Evolutionary conservation across 1,139 yeast genomes (phyloP).

Genomic region (Arxiozyma slooffiae): DNA sequence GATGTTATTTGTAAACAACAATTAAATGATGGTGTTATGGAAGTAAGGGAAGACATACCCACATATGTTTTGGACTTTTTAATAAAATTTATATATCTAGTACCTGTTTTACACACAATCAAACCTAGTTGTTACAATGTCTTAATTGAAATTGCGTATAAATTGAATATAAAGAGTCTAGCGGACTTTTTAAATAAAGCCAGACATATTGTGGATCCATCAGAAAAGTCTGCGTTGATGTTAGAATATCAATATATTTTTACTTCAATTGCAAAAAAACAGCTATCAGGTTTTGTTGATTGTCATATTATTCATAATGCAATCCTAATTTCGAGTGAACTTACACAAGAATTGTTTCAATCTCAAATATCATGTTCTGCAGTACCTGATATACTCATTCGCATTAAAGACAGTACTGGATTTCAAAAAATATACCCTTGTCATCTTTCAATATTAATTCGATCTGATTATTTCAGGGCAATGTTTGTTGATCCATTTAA

Average conservation of each 20-base stretch:
- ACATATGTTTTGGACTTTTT: slow-evolving; percentile 22
- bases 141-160: slow-evolving; percentile 32
- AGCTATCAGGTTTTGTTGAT: slow-evolving; percentile 37
- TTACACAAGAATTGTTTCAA: slow-evolving; percentile 2
- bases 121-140: slow-evolving; percentile 26
- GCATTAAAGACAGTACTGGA: slow-evolving; percentile 30
- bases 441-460: slow-evolving; percentile 49
- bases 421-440: slow-evolving; percentile 42
- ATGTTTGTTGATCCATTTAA: slow-evolving; percentile 47
- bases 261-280: slow-evolving; percentile 40
- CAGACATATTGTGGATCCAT: slow-evolving; percentile 20
- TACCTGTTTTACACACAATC: slow-evolving; percentile 33
- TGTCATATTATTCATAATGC: slow-evolving; percentile 32
- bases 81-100: slow-evolving; percentile 45
- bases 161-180: slow-evolving; percentile 35
- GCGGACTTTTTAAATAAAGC: slow-evolving; percentile 29
- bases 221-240: slow-evolving; percentile 36
- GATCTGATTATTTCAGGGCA: slow-evolving; percentile 57
- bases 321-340: slow-evolving; percentile 4
- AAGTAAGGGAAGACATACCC: background rate
- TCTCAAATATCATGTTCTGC: slow-evolving; percentile 14
- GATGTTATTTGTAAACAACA: slow-evolving; percentile 12
- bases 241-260: slow-evolving; percentile 38
- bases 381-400: slow-evolving; percentile 43
- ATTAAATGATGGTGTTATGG: slow-evolving; percentile 12